A percentile compares a stretch with the other conserved stretches of the same genome.
phyloP scores from a whole-genome alignment of 1,284 basidiomycete genomes.

The Fomitopsis betulina region DNA sequence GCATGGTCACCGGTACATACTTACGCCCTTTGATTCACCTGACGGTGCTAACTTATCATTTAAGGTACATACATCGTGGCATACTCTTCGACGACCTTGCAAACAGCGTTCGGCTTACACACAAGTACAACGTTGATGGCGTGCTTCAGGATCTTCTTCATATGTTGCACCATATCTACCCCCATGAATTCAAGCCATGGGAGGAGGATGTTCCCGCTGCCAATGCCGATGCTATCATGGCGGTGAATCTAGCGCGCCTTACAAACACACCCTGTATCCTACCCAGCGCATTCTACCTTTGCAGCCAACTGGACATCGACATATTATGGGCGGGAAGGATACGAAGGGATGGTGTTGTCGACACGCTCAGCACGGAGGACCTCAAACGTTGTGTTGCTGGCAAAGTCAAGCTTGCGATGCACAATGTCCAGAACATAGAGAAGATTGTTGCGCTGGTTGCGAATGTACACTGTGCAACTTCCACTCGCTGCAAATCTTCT shows the following conservation, averaged over 20 bases:
- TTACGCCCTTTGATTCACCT: background rate
- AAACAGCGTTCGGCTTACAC: background rate
- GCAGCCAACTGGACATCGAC: background rate
- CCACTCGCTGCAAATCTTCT: no score
- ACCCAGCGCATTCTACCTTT: background rate
- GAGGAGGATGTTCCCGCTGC: background rate
- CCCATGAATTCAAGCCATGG: background rate
- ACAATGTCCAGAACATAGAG: no score
- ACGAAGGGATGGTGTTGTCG: background rate
- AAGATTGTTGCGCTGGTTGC: no score
- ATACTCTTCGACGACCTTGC: background rate
- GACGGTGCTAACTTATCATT: background rate
- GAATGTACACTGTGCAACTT: no score
- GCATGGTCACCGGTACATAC: background rate
- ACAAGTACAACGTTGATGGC: background rate
- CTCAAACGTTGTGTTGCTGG: background rate
- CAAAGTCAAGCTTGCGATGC: background rate
- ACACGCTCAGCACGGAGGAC: background rate
- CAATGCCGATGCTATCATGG: background rate
- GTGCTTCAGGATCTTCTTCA: background rate
- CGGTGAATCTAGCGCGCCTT: background rate
- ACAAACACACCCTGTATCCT: background rate
- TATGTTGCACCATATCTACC: background rate
- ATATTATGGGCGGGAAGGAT: background rate
- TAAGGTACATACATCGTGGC: background rate